phyloP scores from a whole-genome alignment of 2,329 filamentous ascomycete species.

The Diaporthe capsici region DNA sequence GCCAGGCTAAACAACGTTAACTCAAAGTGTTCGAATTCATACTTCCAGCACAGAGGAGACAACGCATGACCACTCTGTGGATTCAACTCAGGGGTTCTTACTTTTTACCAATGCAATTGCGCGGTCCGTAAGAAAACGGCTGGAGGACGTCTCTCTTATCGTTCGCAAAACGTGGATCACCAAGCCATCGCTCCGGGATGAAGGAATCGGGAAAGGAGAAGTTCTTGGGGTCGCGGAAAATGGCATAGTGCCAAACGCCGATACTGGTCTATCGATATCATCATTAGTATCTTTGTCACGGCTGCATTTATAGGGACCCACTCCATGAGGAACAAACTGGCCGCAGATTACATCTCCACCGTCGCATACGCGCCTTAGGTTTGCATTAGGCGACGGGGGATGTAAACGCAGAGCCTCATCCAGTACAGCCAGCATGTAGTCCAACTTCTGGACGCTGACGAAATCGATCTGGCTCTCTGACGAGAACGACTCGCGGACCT shows the following conservation, averaged over 20 bases:
- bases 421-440: constrained; percentile 55
- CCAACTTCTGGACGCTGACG: constrained; percentile 46
- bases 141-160: constrained; percentile 52
- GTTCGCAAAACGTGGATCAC: constrained; percentile 43
- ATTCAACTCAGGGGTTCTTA: not conserved
- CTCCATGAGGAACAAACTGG: constrained; percentile 39
- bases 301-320: not conserved
- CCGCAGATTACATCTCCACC: constrained; percentile 43
- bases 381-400: constrained; percentile 46
- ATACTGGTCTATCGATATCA: constrained; percentile 45
- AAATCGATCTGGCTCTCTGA: constrained; percentile 56
- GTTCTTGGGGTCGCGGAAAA: constrained; percentile 50
- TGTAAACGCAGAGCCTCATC: constrained; percentile 57
- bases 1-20: constrained; percentile 50
- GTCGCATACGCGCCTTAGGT: constrained; percentile 39
- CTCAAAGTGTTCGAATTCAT: too few relatives aligned
- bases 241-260: constrained; percentile 50
- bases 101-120: constrained; percentile 59
- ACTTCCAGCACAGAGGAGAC: not conserved
- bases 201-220: constrained; percentile 52
- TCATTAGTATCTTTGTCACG: not conserved
- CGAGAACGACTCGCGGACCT: constrained; percentile 55
- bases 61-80: not conserved
- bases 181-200: constrained; percentile 54
- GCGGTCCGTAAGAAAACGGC: constrained; percentile 55